Conservation (phyloP, 2,329 filamentous ascomycete species). For the Teratosphaeria epicoccoides region DNA sequence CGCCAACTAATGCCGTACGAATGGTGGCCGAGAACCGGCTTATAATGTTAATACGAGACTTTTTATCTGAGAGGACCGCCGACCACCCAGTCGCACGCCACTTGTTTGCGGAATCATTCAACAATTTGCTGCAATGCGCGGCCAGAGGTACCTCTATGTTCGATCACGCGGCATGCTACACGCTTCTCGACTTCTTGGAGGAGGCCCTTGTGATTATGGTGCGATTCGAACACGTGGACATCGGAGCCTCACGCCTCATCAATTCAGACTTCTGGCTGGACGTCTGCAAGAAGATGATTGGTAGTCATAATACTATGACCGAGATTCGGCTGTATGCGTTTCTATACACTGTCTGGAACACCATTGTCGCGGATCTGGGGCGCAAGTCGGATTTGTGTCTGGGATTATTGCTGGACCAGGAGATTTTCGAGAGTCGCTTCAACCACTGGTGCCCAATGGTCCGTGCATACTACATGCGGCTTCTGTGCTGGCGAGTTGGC, state of each 20-base stretch:
- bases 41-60: constrained; percentile 70
- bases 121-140: constrained; percentile 59
- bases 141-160: constrained; percentile 68
- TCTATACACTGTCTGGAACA: constrained; percentile 69
- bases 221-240: constrained; percentile 44
- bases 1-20: constrained; percentile 60
- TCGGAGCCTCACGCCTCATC: constrained; percentile 33
- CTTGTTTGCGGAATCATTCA: constrained; percentile 68
- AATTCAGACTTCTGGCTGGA: constrained; percentile 81
- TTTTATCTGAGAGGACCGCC: constrained; percentile 53
- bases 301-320: constrained; percentile 79
- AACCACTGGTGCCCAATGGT: constrained; percentile 97
- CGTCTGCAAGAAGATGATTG: constrained; percentile 66
- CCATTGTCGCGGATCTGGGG: constrained; percentile 52
- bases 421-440: constrained; percentile 71
- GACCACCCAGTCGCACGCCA: constrained; percentile 48
- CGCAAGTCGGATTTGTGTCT: constrained; percentile 62
- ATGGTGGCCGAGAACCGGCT: constrained; percentile 84
- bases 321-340: constrained; percentile 78
- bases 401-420: constrained; percentile 63
- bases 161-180: constrained; percentile 74
- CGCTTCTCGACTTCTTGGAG: constrained; percentile 83
- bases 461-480: constrained; percentile 79
- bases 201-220: constrained; percentile 61
- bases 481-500: constrained; percentile 81